phyloP scores from a whole-genome alignment of 768 basidiomycete species.

The Boletus subparvulus region DNA sequence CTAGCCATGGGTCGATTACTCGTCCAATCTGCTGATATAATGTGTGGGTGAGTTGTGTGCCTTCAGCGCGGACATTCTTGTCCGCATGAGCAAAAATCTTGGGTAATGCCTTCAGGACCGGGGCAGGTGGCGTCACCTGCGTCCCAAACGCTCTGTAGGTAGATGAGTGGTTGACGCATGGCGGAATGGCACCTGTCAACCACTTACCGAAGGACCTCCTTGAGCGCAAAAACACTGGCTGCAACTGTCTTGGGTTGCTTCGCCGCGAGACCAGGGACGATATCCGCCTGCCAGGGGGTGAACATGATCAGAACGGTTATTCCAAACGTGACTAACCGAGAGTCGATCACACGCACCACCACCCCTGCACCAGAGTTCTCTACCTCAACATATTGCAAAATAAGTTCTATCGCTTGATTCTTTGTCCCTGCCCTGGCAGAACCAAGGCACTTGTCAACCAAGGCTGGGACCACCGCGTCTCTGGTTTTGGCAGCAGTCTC shows the following conservation, averaged over 20 bases:
- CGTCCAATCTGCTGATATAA: slow-evolving; percentile 87
- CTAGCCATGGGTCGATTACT: slow-evolving; percentile 79
- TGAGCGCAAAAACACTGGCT: slow-evolving; percentile 71
- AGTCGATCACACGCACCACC: slow-evolving; percentile 62
- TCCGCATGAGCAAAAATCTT: slow-evolving; percentile 95
- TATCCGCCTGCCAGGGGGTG: slow-evolving; percentile 53
- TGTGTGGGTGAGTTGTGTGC: slow-evolving; percentile 66
- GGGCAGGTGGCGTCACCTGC: slow-evolving; percentile 68
- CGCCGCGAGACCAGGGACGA: slow-evolving; percentile 80
- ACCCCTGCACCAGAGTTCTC: slow-evolving; percentile 87
- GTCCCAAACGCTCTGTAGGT: slow-evolving; percentile 70
- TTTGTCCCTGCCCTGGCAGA: slow-evolving; percentile 89
- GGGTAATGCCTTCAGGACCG: slow-evolving; percentile 82
- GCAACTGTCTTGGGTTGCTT: slow-evolving; percentile 96
- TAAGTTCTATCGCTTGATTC: slow-evolving; percentile 80
- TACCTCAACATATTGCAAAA: slow-evolving; percentile 88
- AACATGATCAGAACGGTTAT: slow-evolving; percentile 26
- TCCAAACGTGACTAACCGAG: slow-evolving; percentile 29
- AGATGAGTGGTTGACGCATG: not conserved
- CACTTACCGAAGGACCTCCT: slow-evolving; percentile 79
- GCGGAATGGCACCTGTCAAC: not conserved
- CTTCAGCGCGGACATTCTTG: slow-evolving; percentile 94
- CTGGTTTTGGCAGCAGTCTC: slow-evolving; percentile 82
- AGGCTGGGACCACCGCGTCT: slow-evolving; percentile 77
- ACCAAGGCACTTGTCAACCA: slow-evolving; percentile 96